phyloP scores from a whole-genome alignment of 208 protist genomes.

The Angomonas ambiguus region DNA sequence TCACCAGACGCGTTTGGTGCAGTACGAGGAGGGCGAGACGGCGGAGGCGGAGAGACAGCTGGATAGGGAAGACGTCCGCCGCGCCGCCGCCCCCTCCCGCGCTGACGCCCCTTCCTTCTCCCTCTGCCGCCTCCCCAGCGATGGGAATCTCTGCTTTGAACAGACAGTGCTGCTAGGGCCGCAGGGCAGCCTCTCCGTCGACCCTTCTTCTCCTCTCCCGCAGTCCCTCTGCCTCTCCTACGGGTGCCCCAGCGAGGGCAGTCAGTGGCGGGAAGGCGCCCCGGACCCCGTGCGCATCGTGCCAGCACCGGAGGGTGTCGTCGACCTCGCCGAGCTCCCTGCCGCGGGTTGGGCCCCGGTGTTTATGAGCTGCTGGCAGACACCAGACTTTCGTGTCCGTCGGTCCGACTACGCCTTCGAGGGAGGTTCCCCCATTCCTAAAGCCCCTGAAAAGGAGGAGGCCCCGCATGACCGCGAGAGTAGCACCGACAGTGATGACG shows the following conservation, averaged over 20 bases:
- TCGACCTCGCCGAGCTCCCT: conserved; percentile 26
- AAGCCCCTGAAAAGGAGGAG: neutral
- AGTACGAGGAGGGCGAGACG: conserved; percentile 7
- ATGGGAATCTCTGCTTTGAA: conserved; percentile 24
- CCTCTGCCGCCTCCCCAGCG: conserved; percentile 8
- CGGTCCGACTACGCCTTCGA: conserved; percentile 11
- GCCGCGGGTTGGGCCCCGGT: conserved; percentile 37
- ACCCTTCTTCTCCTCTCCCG: conserved; percentile 6
- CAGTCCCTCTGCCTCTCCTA: neutral
- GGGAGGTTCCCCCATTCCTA: neutral
- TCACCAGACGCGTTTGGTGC: neutral
- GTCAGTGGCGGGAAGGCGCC: neutral
- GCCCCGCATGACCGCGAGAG: neutral
- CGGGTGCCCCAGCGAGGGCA: neutral
- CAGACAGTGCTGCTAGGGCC: conserved; percentile 35
- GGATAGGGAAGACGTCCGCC: neutral
- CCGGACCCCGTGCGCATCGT: no score
- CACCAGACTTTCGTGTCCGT: conserved; percentile 15
- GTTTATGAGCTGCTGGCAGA: neutral
- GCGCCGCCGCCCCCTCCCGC: neutral
- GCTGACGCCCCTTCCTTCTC: neutral
- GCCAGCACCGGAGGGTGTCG: conserved; percentile 5
- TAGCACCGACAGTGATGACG: neutral
- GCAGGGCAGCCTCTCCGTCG: conserved; percentile 5
- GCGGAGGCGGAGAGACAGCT: conserved; percentile 4